Percentiles rank a stretch among this genome's conserved stretches.
Evolutionary conservation across 164 flowering plant genomes (phyloP).

Genomic region (Liquidambar formosana): DNA sequence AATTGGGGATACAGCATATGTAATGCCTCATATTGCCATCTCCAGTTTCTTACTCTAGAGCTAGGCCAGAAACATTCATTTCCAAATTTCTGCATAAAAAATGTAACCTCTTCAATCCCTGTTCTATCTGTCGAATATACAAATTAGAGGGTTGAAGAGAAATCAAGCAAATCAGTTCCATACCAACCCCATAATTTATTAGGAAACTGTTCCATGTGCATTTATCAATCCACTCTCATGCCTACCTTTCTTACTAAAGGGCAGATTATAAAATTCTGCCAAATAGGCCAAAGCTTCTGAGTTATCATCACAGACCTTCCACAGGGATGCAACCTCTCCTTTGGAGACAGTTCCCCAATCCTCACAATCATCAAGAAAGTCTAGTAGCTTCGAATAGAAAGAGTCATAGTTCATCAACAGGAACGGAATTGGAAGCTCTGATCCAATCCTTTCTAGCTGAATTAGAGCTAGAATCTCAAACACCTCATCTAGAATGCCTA

Average conservation of each 20-base stretch:
- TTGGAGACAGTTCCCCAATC: constrained; percentile 58
- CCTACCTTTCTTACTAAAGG: constrained; percentile 14
- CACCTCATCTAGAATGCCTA: constrained; percentile 87
- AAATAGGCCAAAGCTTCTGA: constrained; percentile 73
- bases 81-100: neutral
- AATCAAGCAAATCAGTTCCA: neutral
- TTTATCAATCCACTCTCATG: constrained; percentile 15
- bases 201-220: constrained; percentile 10
- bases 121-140: neutral
- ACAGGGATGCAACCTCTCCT: constrained; percentile 73
- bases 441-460: constrained; percentile 86
- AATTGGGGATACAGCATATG: neutral
- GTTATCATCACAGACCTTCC: constrained; percentile 72
- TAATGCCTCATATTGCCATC: neutral
- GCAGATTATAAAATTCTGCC: constrained; percentile 52
- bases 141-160: neutral
- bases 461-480: constrained; percentile 83
- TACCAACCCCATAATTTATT: neutral
- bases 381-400: constrained; percentile 73
- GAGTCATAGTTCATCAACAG: constrained; percentile 90
- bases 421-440: constrained; percentile 77
- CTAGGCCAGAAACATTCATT: neutral
- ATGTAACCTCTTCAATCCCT: neutral
- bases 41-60: neutral
- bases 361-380: constrained; percentile 71